A percentile compares a stretch with the other conserved stretches of the same genome.
phyloP scores from a whole-genome alignment of 2,329 filamentous ascomycete species.

The Claviceps digitariae region DNA sequence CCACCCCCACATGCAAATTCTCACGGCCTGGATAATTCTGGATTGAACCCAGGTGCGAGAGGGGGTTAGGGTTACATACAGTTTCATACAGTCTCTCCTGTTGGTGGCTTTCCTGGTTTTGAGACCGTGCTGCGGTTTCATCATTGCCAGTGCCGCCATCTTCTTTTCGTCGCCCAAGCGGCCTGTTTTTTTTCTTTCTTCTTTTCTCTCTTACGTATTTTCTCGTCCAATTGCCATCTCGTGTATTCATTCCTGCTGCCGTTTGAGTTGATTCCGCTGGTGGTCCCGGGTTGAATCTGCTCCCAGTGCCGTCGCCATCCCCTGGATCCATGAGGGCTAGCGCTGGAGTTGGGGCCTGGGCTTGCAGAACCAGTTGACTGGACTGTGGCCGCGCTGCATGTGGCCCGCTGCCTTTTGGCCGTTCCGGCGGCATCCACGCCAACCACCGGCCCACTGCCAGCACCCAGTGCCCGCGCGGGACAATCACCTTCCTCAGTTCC shows the following conservation, averaged over 20 bases:
- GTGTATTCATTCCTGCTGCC: too few relatives aligned
- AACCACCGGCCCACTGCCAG: not conserved
- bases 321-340: not conserved
- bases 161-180: too few relatives aligned
- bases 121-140: not conserved
- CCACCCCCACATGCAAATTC: too few relatives aligned
- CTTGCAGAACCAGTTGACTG: not conserved
- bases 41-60: not conserved
- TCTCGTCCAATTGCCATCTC: too few relatives aligned
- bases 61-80: not conserved
- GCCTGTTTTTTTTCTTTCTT: not conserved
- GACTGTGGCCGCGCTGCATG: not conserved
- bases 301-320: too few relatives aligned
- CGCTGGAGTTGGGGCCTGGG: not conserved
- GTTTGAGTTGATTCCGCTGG: too few relatives aligned
- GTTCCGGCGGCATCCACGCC: slow-evolving; percentile 3
- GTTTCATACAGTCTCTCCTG: not conserved
- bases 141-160: too few relatives aligned
- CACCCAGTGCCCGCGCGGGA: not conserved
- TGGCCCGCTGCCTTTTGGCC: slow-evolving; percentile 1
- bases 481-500: not conserved
- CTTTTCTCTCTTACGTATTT: too few relatives aligned
- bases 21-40: too few relatives aligned
- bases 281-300: too few relatives aligned
- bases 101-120: not conserved